These are phyloP conservation scores for Nemania diffusa DNA, from an alignment of 2,329 filamentous ascomycete species.

Conservation along the genomic window DNA sequence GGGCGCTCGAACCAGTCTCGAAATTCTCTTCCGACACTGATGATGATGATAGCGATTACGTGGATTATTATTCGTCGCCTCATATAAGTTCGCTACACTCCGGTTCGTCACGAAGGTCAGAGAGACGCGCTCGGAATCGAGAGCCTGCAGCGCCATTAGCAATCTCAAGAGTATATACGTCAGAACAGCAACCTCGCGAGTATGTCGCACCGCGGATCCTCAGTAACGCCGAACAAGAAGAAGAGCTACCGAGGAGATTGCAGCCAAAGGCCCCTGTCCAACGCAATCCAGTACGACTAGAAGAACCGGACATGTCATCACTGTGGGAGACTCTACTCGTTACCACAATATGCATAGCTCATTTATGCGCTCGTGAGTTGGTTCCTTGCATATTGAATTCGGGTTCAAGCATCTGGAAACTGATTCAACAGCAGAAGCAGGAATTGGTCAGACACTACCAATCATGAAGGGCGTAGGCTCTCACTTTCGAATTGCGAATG, in stretches of 20 bases:
- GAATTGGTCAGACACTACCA: slow-evolving; percentile 60
- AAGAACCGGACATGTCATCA: slow-evolving; percentile 30
- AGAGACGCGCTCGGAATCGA: slow-evolving; percentile 9
- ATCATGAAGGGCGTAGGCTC: slow-evolving; percentile 60
- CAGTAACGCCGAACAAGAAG: slow-evolving; percentile 18
- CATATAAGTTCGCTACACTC: slow-evolving; percentile 28
- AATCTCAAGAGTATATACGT: slow-evolving; percentile 24
- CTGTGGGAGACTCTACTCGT: slow-evolving; percentile 54
- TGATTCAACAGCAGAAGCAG: slow-evolving; percentile 48
- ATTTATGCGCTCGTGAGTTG: slow-evolving; percentile 54
- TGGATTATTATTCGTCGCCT: slow-evolving; percentile 22
- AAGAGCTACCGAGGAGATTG: slow-evolving; percentile 24
- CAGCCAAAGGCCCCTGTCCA: not conserved
- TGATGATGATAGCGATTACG: slow-evolving; percentile 30
- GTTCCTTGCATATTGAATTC: not conserved
- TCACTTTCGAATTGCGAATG: slow-evolving; percentile 57
- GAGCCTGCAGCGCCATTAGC: slow-evolving; percentile 33
- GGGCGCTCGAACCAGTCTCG: slow-evolving; percentile 28
- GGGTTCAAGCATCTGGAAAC: not conserved
- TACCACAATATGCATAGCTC: slow-evolving; percentile 56
- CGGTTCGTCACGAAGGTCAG: slow-evolving; percentile 5
- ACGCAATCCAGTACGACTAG: slow-evolving; percentile 7
- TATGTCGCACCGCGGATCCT: slow-evolving; percentile 12
- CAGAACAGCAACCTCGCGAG: slow-evolving; percentile 17
- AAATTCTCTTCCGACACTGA: slow-evolving; percentile 41